Evolutionary conservation across 768 basidiomycete genomes (phyloP).

Genomic region (Tremella mesenterica): DNA sequence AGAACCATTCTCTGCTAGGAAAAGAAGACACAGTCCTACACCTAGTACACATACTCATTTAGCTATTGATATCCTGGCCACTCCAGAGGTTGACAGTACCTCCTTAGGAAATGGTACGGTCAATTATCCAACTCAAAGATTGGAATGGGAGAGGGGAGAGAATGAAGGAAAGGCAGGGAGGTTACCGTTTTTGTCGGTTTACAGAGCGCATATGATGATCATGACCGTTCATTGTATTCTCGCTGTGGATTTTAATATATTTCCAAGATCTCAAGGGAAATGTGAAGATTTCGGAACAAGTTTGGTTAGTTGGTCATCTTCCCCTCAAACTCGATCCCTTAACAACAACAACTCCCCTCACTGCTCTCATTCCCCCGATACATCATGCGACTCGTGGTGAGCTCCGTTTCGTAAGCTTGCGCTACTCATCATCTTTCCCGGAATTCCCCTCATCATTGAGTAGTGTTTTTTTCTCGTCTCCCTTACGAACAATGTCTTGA

Average conservation of each 20-base stretch:
- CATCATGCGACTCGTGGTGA: too few species aligned
- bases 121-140: background rate
- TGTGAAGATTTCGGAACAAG: constrained; percentile 92
- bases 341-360: background rate
- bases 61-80: constrained; percentile 26
- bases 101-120: background rate
- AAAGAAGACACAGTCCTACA: constrained; percentile 20
- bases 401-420: background rate
- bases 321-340: background rate
- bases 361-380: background rate
- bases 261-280: constrained; percentile 79
- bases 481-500: too few species aligned
- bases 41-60: constrained; percentile 19
- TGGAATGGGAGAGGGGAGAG: background rate
- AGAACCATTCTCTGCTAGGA: background rate
- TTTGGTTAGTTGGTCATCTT: constrained; percentile 52
- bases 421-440: background rate
- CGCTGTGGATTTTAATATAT: constrained; percentile 89
- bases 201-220: constrained; percentile 89
- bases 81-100: constrained; percentile 14
- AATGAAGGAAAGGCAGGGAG: too few species aligned
- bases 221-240: constrained; percentile 84
- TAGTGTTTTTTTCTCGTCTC: too few species aligned
- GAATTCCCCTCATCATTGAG: constrained; percentile 1
- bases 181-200: constrained; percentile 66